phyloP scores from a whole-genome alignment of 2,329 filamentous ascomycete genomes.

The Ophiostoma piceae region DNA sequence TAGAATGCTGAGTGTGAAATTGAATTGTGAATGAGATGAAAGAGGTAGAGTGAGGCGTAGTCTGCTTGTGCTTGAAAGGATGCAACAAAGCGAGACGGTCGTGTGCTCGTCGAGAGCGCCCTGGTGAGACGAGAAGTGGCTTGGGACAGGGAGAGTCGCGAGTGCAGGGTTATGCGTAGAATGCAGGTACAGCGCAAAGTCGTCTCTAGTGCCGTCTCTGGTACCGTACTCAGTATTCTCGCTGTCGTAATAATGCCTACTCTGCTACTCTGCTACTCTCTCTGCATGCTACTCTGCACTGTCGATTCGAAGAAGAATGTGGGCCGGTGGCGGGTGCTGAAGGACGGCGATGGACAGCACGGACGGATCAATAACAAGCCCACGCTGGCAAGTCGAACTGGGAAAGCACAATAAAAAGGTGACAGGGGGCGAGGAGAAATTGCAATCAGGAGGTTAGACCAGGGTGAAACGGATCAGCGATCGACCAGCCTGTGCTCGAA shows the following conservation, averaged over 20 bases:
- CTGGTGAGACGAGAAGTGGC: neutral
- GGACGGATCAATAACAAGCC: neutral
- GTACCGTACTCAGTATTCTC: neutral
- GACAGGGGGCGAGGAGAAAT: conserved; percentile 25
- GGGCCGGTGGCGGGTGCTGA: conserved; percentile 24
- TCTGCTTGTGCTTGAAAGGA: neutral
- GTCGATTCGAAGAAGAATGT: conserved; percentile 20
- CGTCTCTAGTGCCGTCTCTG: neutral
- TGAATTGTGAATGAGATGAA: neutral
- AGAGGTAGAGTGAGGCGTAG: neutral
- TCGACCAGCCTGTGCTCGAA: conserved; percentile 6
- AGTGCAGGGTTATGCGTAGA: neutral
- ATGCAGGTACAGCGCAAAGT: neutral
- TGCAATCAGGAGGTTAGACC: conserved; percentile 26
- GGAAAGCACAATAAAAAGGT: conserved; percentile 15
- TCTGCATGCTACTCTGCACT: neutral
- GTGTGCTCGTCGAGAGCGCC: neutral
- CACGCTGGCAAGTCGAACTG: conserved; percentile 15
- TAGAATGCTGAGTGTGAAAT: neutral
- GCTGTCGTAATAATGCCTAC: conserved; percentile 1
- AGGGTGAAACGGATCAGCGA: conserved; percentile 24
- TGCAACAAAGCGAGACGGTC: neutral
- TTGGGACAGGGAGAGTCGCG: neutral
- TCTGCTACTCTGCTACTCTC: conserved; percentile 1
- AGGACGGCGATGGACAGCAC: conserved; percentile 15